Base-by-base conservation (phyloP, 1,284 basidiomycete genomes). In the Puccinia brachypodii region DNA sequence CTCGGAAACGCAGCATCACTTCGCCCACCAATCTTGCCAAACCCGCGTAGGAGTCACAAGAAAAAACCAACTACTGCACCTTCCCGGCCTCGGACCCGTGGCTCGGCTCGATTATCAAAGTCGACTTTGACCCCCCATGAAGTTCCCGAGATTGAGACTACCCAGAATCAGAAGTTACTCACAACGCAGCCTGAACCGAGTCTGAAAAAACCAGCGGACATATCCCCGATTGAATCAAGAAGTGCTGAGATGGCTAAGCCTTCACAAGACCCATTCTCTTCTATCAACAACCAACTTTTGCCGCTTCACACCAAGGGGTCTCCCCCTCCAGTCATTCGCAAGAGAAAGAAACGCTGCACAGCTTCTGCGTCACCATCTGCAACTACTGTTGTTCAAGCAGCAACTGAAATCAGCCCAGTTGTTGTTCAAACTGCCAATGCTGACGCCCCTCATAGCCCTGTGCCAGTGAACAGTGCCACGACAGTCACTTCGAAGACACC, bases 61-160 rank as follows among this genome's bases (percentile, higher is more conserved):
- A 72, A 40, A 31, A 71, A 47, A 73, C 25, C 47, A 22, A 44
- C 4, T 28, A n/a, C 3, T 71, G 14, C 22, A 33, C n/a, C 69
- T 38, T 33, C n/a, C 16, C 77, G 77, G 28, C 38, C 53, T 36
- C 47, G 77, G 11, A 80, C 68, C 13, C 66, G 77, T 71, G 77
- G 77, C 53, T 80, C 77, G 9, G 68, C 66, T 60, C 77, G 77
- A n/a, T 25, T 80, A 56, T 33, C 66, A 31, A 58, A 80, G 31
- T 47, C 77, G 25, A 44, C 77, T 14, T 25, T 50, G 11, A 3
- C 31, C 33, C 47, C 25, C 25, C 73, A 68, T 73, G 28, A 53
- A 42, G 19, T 40, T n/a, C 38, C 66, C 38, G 11, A 31, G 38
- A 13, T 36, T n/a, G 50, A 50, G 42, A 47, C 47, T 64, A 25